Percentiles rank a stretch among this genome's conserved stretches.
These are phyloP conservation scores for Astrothelium subdiscretum DNA, from an alignment of 495 filamentous ascomycete species.

Conservation along the genomic window DNA sequence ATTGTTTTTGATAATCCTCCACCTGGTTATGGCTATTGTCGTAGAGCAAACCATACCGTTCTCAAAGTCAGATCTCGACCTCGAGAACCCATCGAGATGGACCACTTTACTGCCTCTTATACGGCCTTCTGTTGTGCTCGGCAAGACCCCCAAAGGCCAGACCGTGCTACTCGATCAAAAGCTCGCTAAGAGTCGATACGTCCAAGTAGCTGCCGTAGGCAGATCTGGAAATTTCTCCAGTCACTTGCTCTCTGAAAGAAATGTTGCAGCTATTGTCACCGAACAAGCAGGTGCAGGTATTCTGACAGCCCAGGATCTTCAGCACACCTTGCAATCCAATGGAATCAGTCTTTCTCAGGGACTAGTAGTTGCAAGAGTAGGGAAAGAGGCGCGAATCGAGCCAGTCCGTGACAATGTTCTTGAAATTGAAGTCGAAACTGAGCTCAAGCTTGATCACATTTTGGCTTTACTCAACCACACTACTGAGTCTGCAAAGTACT, in stretches of 20 bases:
- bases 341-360: conserved; percentile 3
- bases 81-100: conserved; percentile 13
- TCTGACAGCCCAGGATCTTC: conserved; percentile 9
- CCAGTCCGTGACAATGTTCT: conserved; percentile 5
- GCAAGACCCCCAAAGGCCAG: conserved; percentile 10
- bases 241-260: conserved; percentile 14
- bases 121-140: conserved; percentile 4
- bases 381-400: conserved; percentile 8
- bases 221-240: conserved; percentile 13
- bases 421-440: conserved; percentile 9
- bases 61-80: conserved; percentile 16
- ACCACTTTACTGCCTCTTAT: conserved; percentile 10
- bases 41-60: conserved; percentile 18
- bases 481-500: conserved; percentile 7
- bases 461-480: conserved; percentile 11
- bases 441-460: conserved; percentile 12
- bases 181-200: conserved; percentile 4
- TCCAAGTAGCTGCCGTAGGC: conserved; percentile 10
- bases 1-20: too few relatives aligned
- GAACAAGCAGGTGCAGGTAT: conserved; percentile 7
- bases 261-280: conserved; percentile 12
- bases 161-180: conserved; percentile 8
- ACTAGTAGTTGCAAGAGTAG: conserved; percentile 7
- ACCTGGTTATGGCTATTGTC: conserved; percentile 15
- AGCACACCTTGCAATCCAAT: conserved; percentile 5